phyloP scores from a whole-genome alignment of 176 grass and related monocot genomes.

The Themeda triandra region DNA sequence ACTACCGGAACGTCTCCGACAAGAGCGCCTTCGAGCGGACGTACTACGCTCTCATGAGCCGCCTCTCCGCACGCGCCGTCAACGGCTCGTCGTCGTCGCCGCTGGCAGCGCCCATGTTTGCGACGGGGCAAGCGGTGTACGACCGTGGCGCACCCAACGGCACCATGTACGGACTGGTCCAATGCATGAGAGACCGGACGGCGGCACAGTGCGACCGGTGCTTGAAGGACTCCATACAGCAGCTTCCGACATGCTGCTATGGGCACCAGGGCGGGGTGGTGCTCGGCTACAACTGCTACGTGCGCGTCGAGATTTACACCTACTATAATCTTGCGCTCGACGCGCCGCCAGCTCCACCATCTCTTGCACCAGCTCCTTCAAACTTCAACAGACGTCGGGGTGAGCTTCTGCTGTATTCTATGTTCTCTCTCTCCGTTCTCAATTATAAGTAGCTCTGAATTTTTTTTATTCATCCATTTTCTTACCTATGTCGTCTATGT shows the following conservation, averaged over 20 bases:
- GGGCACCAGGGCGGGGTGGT: conserved; percentile 2
- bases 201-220: conserved; percentile 24
- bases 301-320: conserved; percentile 1
- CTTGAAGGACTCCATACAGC: not conserved
- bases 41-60: not conserved
- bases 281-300: conserved; percentile 30
- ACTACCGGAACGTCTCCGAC: not conserved
- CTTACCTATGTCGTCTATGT: no score
- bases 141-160: not conserved
- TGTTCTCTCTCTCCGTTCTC: no score
- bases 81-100: not conserved
- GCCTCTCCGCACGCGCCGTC: not conserved
- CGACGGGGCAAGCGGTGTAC: conserved; percentile 20
- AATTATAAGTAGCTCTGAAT: no score
- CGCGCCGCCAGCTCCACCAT: not conserved
- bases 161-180: conserved; percentile 42
- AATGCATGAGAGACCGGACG: conserved; percentile 49
- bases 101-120: conserved; percentile 46
- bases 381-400: not conserved
- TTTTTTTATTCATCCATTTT: no score
- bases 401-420: not conserved
- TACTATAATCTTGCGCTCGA: conserved; percentile 27
- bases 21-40: not conserved
- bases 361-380: not conserved
- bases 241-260: not conserved